Percentiles rank a stretch among this genome's conserved stretches.
phyloP scores from a whole-genome alignment of 2,329 filamentous ascomycete genomes.

The Aspergillus terreus region DNA sequence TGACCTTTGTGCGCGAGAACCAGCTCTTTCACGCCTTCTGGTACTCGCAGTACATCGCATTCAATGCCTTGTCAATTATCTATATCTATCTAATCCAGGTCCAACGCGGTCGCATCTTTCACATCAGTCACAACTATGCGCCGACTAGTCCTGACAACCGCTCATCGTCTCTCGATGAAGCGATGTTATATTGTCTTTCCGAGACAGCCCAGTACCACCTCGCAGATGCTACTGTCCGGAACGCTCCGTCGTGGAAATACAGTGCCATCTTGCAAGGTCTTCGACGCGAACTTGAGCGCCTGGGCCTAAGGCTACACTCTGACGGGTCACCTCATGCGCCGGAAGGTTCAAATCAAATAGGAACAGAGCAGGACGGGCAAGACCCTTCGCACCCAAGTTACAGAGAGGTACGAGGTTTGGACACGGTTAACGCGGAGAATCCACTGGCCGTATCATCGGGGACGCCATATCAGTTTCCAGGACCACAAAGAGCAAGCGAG shows the following conservation, averaged over 20 bases:
- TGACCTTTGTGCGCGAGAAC: constrained; percentile 18
- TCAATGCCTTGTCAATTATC: constrained; percentile 21
- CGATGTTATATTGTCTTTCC: constrained; percentile 12
- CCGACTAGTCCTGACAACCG: not conserved
- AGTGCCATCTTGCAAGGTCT: constrained; percentile 16
- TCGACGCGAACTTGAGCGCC: constrained; percentile 13
- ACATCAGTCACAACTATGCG: not conserved
- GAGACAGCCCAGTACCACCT: constrained; percentile 15
- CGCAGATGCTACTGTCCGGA: constrained; percentile 15
- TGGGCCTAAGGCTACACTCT: not conserved
- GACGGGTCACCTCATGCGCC: too few relatives aligned
- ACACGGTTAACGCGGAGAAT: not conserved
- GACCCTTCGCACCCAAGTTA: not conserved
- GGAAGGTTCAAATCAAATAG: too few relatives aligned
- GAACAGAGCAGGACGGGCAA: too few relatives aligned
- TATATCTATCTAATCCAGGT: constrained; percentile 21
- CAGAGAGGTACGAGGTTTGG: not conserved
- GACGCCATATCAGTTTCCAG: not conserved
- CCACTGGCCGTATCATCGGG: not conserved
- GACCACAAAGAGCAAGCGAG: not conserved
- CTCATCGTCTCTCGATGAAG: constrained; percentile 7
- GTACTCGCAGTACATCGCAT: constrained; percentile 23
- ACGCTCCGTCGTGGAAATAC: constrained; percentile 20
- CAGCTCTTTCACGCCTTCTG: constrained; percentile 21
- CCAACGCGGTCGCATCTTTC: constrained; percentile 13